A percentile compares a stretch with the other conserved stretches of the same genome.
phyloP scores from a whole-genome alignment of 495 filamentous ascomycete genomes.

The Penicillium pulvis region DNA sequence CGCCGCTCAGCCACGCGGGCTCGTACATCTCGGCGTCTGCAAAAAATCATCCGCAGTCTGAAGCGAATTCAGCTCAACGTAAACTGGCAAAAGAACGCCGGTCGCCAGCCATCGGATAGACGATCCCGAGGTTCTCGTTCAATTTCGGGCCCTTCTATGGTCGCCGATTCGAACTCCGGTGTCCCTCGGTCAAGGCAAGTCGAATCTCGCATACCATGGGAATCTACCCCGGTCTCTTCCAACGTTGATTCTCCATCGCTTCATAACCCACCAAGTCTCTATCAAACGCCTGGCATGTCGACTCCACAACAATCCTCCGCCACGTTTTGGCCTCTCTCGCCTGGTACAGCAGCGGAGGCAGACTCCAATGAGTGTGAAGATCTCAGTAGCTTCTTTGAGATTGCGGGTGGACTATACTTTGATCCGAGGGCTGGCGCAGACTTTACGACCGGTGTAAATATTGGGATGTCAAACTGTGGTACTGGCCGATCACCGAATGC shows the following conservation, averaged over 20 bases:
- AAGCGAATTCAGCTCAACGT: slow-evolving; percentile 39
- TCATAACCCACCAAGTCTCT: slow-evolving; percentile 2
- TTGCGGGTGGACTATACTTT: slow-evolving; percentile 43
- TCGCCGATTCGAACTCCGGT: not conserved
- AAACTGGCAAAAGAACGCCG: slow-evolving; percentile 7
- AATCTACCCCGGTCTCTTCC: slow-evolving; percentile 8
- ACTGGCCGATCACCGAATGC: slow-evolving; percentile 14
- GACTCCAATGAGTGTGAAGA: slow-evolving; percentile 39
- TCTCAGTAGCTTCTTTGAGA: slow-evolving; percentile 48
- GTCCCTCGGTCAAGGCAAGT: not conserved
- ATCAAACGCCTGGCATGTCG: slow-evolving; percentile 14
- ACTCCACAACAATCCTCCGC: slow-evolving; percentile 22
- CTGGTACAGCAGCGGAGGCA: slow-evolving; percentile 9
- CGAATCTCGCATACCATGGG: not conserved
- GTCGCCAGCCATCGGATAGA: slow-evolving; percentile 1
- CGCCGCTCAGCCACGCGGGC: slow-evolving; percentile 56
- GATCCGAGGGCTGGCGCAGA: slow-evolving; percentile 24
- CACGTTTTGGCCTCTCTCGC: slow-evolving; percentile 28
- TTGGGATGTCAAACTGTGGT: slow-evolving; percentile 13
- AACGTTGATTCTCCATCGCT: slow-evolving; percentile 11
- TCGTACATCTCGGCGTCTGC: slow-evolving; percentile 38
- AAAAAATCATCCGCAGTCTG: slow-evolving; percentile 43
- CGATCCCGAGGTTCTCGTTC: not conserved
- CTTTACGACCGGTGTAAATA: slow-evolving; percentile 14
- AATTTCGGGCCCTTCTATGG: not conserved